Conservation (phyloP, 2,329 filamentous ascomycete species). For the Coniochaeta prunicola region DNA sequence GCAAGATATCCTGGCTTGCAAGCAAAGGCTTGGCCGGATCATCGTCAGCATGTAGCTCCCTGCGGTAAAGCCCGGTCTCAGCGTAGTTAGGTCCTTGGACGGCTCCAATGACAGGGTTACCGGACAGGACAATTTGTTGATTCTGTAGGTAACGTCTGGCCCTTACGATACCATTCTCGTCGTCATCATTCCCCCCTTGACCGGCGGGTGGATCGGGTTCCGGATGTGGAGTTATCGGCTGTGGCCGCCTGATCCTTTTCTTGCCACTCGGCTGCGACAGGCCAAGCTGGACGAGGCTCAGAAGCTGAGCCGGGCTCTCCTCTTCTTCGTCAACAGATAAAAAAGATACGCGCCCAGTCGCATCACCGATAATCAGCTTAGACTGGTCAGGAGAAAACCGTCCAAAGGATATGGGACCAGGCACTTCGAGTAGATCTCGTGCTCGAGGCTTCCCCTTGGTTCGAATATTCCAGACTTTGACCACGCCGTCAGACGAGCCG, state of each 20-base stretch:
- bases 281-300: neutral
- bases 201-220: constrained; percentile 35
- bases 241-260: constrained; percentile 34
- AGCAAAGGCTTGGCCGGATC: constrained; percentile 37
- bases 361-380: constrained; percentile 52
- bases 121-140: constrained; percentile 32
- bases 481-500: constrained; percentile 53
- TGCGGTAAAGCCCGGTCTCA: constrained; percentile 35
- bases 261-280: neutral
- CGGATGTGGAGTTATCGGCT: constrained; percentile 40
- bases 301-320: constrained; percentile 19
- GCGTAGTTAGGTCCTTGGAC: constrained; percentile 49
- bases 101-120: constrained; percentile 42
- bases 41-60: constrained; percentile 38
- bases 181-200: constrained; percentile 12
- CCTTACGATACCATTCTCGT: constrained; percentile 17
- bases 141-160: constrained; percentile 27
- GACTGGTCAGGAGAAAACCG: constrained; percentile 50
- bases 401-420: constrained; percentile 50
- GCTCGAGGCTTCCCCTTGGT: constrained; percentile 35
- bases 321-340: constrained; percentile 40
- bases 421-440: constrained; percentile 44
- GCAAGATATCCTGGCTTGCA: constrained; percentile 31
- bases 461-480: constrained; percentile 58
- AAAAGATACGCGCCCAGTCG: constrained; percentile 51